Conservation (phyloP, 169 alveolate species). For the Plasmodium yoelii region DNA sequence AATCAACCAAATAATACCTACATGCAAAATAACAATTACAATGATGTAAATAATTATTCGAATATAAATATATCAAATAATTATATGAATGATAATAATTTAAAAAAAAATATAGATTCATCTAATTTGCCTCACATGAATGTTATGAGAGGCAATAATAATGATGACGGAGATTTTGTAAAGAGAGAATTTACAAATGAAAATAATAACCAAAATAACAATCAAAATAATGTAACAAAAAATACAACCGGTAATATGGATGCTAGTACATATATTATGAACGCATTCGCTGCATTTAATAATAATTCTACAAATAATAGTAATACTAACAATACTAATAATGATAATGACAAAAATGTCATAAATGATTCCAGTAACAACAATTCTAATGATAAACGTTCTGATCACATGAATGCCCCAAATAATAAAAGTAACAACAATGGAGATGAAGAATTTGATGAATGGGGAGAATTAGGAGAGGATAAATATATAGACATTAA, state of each 20-base stretch:
- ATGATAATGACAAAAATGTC: background rate
- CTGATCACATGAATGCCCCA: background rate
- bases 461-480: slow-evolving; percentile 75
- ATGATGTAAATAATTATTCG: slow-evolving; percentile 3
- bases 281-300: slow-evolving; percentile 4
- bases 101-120: slow-evolving; percentile 7
- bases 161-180: slow-evolving; percentile 22
- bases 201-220: slow-evolving; percentile 8
- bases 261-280: slow-evolving; percentile 18
- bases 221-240: slow-evolving; percentile 2
- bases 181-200: slow-evolving; percentile 39
- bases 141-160: background rate
- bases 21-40: slow-evolving; percentile 1
- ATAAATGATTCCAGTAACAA: background rate
- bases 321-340: slow-evolving; percentile 11
- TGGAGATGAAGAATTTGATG: slow-evolving; percentile 65
- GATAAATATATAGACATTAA: slow-evolving; percentile 66
- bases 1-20: background rate
- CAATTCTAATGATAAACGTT: background rate
- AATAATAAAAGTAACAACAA: slow-evolving; percentile 11
- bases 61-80: background rate
- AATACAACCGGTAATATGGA: slow-evolving; percentile 34
- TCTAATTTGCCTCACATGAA: slow-evolving; percentile 12
- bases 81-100: slow-evolving; percentile 5
- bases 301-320: background rate